phyloP scores from a whole-genome alignment of 2,329 filamentous ascomycete species.

The Aspergillus piperis region DNA sequence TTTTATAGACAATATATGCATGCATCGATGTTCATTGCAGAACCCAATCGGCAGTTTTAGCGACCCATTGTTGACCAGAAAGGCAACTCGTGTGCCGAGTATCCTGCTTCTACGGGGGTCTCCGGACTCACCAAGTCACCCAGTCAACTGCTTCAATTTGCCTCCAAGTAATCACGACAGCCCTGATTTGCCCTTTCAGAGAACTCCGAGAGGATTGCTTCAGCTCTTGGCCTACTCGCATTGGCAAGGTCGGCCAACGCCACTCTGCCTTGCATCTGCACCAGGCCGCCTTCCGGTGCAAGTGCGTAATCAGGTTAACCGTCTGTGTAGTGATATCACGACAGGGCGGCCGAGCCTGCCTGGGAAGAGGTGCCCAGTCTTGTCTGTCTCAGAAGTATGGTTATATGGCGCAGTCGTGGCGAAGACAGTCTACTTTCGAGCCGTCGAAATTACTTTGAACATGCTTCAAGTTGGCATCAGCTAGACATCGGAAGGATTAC shows the following conservation, averaged over 20 bases:
- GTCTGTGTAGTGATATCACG: background rate
- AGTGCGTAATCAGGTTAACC: background rate
- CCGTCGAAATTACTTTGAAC: background rate
- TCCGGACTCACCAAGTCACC: background rate
- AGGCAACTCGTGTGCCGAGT: background rate
- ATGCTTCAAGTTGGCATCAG: background rate
- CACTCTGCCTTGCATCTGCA: background rate
- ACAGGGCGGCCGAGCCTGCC: background rate
- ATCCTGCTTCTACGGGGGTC: too few relatives aligned
- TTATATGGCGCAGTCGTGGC: background rate
- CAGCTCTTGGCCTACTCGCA: background rate
- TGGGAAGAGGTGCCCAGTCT: too few relatives aligned
- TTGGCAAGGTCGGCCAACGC: background rate
- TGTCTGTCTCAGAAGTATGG: too few relatives aligned
- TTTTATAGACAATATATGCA: conserved; percentile 6
- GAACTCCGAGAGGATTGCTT: background rate
- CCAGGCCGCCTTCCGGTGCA: background rate
- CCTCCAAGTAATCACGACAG: too few relatives aligned
- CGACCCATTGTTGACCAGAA: background rate
- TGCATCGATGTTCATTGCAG: background rate
- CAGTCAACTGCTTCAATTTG: background rate
- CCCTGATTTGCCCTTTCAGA: too few relatives aligned
- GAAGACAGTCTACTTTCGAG: background rate
- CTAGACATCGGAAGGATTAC: background rate
- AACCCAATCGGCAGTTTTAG: background rate